Evolutionary conservation across 352 stramenopile species (phyloP), one percentile per base, ranked within the genome.

Genomic region (Aphanomyces stellatus): DNA sequence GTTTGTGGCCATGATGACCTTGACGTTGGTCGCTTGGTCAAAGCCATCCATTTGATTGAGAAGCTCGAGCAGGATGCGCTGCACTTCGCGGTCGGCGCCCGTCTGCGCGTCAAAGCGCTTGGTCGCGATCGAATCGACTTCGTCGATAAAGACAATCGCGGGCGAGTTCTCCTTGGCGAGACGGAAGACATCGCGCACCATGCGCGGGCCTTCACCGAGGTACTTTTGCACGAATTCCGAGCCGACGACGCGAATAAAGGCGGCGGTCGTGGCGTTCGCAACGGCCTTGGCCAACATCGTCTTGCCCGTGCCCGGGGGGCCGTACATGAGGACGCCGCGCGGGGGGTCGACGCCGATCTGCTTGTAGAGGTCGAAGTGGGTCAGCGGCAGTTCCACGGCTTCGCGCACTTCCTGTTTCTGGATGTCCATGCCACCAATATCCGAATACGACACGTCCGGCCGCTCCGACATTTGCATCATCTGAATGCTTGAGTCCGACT

Each of bases 141-240:
- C 97, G 78, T 99, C 98, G 71, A 99, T 99, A 76, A 99, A 99
- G 46, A 99, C 92, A 66, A 99, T 98, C 62, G 92, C 96, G 8
- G 97, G 97, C 42, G 96, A 96, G 79, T 99, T 99, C 76, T 99
- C 97, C 65, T 97, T 96, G 40, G 98, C 98, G 22, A 99, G 87
- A 6, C 97, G 93, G 78, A 99, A 99, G n/a, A 99, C 97, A 76
- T 99, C 97, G 60, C 98, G 94, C 60, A 99, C 98, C 97, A 99
- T 99, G 46, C 97, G 95, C 51, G 98, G 97, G n/a, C 98, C 98
- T 82, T 99, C 97, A 24, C 90, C 89, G 13, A 99, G 73, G 72
- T 99, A 99, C 80, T 99, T 99, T 76, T 99, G 98, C 51, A 99
- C 98, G 76, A 99, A 99, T 82, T 99, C 97, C 0, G 93, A 99